Evolutionary conservation across 2,329 filamentous ascomycete species (phyloP).

Genomic region (Neonectria magnoliae): DNA sequence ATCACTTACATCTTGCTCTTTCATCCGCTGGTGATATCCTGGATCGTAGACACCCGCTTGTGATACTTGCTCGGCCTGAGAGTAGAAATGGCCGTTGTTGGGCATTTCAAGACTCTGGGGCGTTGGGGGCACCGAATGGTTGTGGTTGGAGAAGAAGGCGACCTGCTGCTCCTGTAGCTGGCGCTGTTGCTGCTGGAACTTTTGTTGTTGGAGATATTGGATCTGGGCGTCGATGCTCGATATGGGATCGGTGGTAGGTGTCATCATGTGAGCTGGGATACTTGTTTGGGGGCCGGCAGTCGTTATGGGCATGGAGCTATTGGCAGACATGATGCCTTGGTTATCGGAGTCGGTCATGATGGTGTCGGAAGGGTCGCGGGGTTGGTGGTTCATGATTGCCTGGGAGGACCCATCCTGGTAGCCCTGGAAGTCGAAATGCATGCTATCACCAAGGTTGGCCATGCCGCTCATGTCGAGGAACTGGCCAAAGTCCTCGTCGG

Average conservation of each 20-base stretch:
- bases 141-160: slow-evolving; percentile 64
- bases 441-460: slow-evolving; percentile 60
- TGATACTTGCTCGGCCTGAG: slow-evolving; percentile 62
- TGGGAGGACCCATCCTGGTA: slow-evolving; percentile 57
- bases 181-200: slow-evolving; percentile 68
- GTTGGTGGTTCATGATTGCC: slow-evolving; percentile 42
- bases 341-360: slow-evolving; percentile 49
- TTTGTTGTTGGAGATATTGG: slow-evolving; percentile 72
- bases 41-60: slow-evolving; percentile 71
- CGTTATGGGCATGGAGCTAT: slow-evolving; percentile 56
- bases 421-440: slow-evolving; percentile 69
- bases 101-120: slow-evolving; percentile 82
- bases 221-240: slow-evolving; percentile 73
- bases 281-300: slow-evolving; percentile 56
- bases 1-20: slow-evolving; percentile 70
- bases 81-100: slow-evolving; percentile 66
- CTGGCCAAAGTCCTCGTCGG: slow-evolving; percentile 72
- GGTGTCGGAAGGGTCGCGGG: slow-evolving; percentile 46
- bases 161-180: slow-evolving; percentile 67
- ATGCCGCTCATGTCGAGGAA: slow-evolving; percentile 70
- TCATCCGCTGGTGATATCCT: slow-evolving; percentile 71
- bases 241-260: slow-evolving; percentile 61
- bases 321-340: slow-evolving; percentile 44
- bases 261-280: slow-evolving; percentile 58
- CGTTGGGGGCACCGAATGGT: slow-evolving; percentile 77